Conservation (phyloP, 2,329 filamentous ascomycete genomes). For the Malbranchea zuffiana region DNA sequence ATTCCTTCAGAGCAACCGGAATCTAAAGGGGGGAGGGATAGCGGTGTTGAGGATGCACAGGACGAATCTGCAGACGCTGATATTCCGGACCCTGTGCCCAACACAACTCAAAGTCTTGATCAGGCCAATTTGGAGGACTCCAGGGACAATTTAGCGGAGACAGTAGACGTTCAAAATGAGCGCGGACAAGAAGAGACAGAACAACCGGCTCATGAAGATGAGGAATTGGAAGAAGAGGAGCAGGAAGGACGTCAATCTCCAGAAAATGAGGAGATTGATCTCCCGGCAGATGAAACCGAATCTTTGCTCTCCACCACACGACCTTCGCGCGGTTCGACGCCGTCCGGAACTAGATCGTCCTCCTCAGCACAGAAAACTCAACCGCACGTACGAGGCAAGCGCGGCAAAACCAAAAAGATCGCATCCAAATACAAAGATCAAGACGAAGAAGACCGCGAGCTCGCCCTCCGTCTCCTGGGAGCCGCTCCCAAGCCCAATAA, state of each 20-base stretch:
- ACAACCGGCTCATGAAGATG: slow-evolving; percentile 24
- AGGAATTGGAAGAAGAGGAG: slow-evolving; percentile 20
- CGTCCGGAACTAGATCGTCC: slow-evolving; percentile 13
- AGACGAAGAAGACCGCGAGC: slow-evolving; percentile 80
- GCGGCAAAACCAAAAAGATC: slow-evolving; percentile 73
- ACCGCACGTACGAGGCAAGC: slow-evolving; percentile 54
- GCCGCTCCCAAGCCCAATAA: slow-evolving; percentile 42
- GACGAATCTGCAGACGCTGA: background rate
- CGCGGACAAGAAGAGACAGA: slow-evolving; percentile 17
- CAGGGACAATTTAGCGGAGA: slow-evolving; percentile 11
- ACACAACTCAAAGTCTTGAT: background rate
- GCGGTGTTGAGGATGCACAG: background rate
- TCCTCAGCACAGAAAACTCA: slow-evolving; percentile 12
- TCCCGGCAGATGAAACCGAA: slow-evolving; percentile 8
- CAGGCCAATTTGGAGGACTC: background rate
- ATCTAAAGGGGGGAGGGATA: too few species aligned
- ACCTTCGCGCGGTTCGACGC: slow-evolving; percentile 16
- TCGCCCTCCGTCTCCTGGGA: slow-evolving; percentile 80
- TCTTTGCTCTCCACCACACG: slow-evolving; percentile 14
- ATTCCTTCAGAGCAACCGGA: too few species aligned
- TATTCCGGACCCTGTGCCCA: background rate
- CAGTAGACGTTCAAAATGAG: slow-evolving; percentile 18
- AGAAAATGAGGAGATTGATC: background rate
- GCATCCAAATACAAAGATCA: slow-evolving; percentile 85
- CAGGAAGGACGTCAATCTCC: slow-evolving; percentile 6